Conservation (phyloP, 2,329 filamentous ascomycete species). For the Colletotrichum kahawae region DNA sequence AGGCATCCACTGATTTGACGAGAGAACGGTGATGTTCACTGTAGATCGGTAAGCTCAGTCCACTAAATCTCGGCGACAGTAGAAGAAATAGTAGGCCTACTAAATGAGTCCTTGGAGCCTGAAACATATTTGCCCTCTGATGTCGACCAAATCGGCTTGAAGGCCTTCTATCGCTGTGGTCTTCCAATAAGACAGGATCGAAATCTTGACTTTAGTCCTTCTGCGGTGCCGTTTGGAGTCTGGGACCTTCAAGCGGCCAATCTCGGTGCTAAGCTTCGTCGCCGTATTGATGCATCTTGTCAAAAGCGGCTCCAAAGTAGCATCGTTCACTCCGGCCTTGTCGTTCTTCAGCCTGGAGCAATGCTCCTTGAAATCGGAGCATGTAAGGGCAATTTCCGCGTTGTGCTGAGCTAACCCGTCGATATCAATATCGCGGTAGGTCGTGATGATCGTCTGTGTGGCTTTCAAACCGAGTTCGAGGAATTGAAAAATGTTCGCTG, state of each 20-base stretch:
- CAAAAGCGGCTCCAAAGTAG: background rate
- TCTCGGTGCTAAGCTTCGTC: background rate
- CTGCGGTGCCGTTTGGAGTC: background rate
- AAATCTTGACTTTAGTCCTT: background rate
- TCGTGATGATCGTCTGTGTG: background rate
- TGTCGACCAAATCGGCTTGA: background rate
- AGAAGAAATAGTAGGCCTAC: background rate
- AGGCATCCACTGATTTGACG: accelerated
- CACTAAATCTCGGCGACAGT: too few species aligned
- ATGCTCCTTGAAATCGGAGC: background rate
- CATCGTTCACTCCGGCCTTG: background rate
- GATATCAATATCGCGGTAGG: background rate
- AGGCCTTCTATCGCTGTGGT: background rate
- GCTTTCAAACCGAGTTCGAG: slow-evolving; percentile 6
- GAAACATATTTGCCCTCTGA: background rate
- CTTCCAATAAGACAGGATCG: background rate
- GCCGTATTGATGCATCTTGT: background rate
- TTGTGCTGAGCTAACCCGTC: background rate
- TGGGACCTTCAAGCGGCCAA: background rate
- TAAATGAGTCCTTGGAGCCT: background rate
- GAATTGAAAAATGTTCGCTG: slow-evolving; percentile 11
- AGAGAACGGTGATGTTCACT: background rate
- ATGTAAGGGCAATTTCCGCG: background rate
- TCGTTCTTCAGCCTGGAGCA: background rate
- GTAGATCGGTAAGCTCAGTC: too few species aligned